Evolutionary conservation across 768 basidiomycete genomes (phyloP).

Genomic region (Omphalotus guepiniiformis): DNA sequence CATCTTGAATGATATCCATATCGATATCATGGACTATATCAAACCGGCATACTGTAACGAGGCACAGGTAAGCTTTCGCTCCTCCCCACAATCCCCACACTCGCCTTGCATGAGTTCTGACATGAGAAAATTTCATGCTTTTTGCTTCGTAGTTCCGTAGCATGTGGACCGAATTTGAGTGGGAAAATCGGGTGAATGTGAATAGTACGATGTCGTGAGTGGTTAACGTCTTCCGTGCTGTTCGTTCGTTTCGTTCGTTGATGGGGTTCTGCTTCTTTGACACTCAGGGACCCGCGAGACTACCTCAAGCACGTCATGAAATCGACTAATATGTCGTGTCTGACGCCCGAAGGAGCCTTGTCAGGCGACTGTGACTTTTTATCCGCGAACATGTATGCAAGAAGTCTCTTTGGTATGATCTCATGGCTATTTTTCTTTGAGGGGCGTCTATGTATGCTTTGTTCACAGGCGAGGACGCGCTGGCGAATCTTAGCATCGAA

Average conservation of each 20-base stretch:
- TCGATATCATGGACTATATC: conserved; percentile 99
- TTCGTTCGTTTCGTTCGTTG: background rate
- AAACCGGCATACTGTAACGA: conserved; percentile 95
- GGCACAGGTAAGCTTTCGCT: conserved; percentile 65
- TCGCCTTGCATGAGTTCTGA: background rate
- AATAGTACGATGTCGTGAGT: conserved; percentile 77
- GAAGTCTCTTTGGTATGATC: conserved; percentile 85
- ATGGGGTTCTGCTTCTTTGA: background rate
- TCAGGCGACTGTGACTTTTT: conserved; percentile 97
- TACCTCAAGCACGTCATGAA: conserved; percentile 96
- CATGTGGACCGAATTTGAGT: conserved; percentile 99
- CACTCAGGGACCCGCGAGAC: conserved; percentile 71
- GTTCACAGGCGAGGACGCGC: conserved; percentile 83
- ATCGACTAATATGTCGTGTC: conserved; percentile 94
- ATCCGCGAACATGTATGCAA: conserved; percentile 94
- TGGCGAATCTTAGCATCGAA: conserved; percentile 94
- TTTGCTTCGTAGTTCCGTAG: conserved; percentile 67
- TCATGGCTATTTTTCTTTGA: background rate
- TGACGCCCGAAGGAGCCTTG: conserved; percentile 92
- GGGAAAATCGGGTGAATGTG: conserved; percentile 99
- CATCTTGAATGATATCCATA: conserved; percentile 94
- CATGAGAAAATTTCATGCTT: background rate
- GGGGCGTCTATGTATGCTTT: background rate
- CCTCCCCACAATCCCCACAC: background rate
- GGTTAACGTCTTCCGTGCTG: conserved; percentile 8